Evolutionary conservation across 2,329 filamentous ascomycete species (phyloP), one percentile per base, ranked within the genome.

Genomic region (Colletotrichum plurivorum): DNA sequence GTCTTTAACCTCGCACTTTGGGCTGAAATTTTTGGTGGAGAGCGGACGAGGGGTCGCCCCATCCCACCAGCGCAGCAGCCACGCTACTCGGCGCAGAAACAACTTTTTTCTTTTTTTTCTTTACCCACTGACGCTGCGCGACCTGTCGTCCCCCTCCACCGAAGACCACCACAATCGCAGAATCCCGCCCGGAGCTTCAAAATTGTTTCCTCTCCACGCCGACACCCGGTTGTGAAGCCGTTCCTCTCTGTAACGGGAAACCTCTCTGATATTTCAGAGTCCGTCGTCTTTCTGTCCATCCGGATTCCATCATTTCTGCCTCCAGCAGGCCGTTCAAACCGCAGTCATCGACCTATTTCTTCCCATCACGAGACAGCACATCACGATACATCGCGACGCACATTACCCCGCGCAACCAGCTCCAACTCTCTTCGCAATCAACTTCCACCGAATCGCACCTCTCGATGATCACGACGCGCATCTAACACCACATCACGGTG

Each of bases 1-100:
- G 20, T 22, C 20, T 36, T 36, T 36, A 36, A 43, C 41, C 41
- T 43, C 10, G 5, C 20, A 12, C 27, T 53, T 61, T 69, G 66
- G 66, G 66, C 62, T 55, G 66, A 69, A 69, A 69, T 69, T 66
- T 56, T 15, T 41, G 39, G 66, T 46, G 36, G 59, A 54, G 27
- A 45, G 46, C 48, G 12, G 41, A 51, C 25, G 45, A 61, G 56
- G 56, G 63, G 56, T 49, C n/a, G 49, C 43, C 56, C 63, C 63
- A 66, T 22, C 15, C 63, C 46, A 54, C 43, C 27, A 41, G 20
- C 20, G 13, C 27, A 20, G 41, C 43, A 31, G 22, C 66, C 48
- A 39, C 55, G 49, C 49, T 51, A 64, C 57, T 22, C 45, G 10
- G 31, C 8, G 60, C 64, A 64, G 55, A 69, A 66, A 31, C 66